Base-by-base conservation (phyloP, 805 yeast species). In the Jamesozyma lodderae region DNA sequence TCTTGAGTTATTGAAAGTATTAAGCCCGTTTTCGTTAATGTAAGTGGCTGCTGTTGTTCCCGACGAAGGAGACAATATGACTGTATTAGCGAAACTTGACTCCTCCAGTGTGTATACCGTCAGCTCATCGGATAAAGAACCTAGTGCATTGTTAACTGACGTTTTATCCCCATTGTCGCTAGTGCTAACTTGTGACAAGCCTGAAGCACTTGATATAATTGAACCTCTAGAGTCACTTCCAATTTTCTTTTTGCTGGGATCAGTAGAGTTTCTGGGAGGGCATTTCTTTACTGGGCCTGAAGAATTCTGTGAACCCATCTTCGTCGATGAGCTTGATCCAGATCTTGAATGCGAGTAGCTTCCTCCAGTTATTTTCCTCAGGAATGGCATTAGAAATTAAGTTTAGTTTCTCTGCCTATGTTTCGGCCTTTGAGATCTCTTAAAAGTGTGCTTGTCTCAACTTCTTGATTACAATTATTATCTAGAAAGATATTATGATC, bases 331-430 rank as follows among this genome's bases (percentile, higher is more conserved):
- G 19, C 41, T 40, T 2, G 61, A 54, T 3, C 50, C 48, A 6
- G 59, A 54, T 36, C 61, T 43, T 6, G 57, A 51, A 40, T 48
- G 51, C 6, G 27, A 10, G 11, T 33, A 26, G 5, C 43, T 42
- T 23, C 41, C 44, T 6, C 52, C 50, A 8, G 52, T 43, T 19
- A 52, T 46, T 44, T 53, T 53, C 38, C 43, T 52, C 18, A 50
- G 41, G 35, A 56, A 56, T 10, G 57, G 47, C 61, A 56, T 48
- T 17, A 7, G 14, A 16, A 8, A n/a, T 14, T 27, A 27, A 4
- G 16, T 6, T 13, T 23, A 29, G 21, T 13, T 6, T 13, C 28
- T 6, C 16, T 21, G 33, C 26, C n/a, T n/a, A n/a, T n/a, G n/a
- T n/a, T n/a, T n/a, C n/a, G n/a, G n/a, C n/a, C n/a, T n/a, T n/a